Evolutionary conservation across 768 basidiomycete genomes (phyloP), one percentile per base, ranked within the genome.

Genomic region (Tephrocybe rancida): DNA sequence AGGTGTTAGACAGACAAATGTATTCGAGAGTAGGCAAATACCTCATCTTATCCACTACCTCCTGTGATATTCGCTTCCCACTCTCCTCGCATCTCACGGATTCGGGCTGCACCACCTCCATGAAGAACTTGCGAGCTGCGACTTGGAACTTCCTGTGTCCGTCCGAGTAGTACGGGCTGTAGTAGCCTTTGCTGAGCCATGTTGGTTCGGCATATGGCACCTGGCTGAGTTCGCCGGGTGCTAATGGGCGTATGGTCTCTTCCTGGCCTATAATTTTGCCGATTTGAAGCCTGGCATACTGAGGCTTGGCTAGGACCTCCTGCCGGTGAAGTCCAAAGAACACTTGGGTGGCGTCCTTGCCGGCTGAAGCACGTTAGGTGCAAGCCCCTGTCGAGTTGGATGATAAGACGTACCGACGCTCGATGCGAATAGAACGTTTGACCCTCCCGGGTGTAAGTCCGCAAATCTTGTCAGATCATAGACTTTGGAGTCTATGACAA

Each of bases 141-240:
- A 74, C 81, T 62, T 95, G 93, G 70, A 95, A 92, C 39, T 70
- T 75, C 38, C 84, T 71, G 62, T 95, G 93, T 19, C 80, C 79
- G 3, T 86, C 87, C 21, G 77, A 85, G 71, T 88, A 92, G 68
- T 93, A 96, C 0, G 92, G 88, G 54, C 78, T 86, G 56, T 79
- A 75, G 75, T 81, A 92, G 0, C 86, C 88, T 2, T 73, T 63
- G 32, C 72, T 74, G 34, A 94, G 80, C 90, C 91, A 95, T 0
- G 87, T 85, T 6, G 94, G 87, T 62, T 96, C 93, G 1, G 85
- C 91, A 61, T 94, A 95, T 0, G 93, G 93, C 0, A 95, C 84
- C 54, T 76, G 72, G 7, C 89, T 92, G 34, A 87, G 64, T n/a
- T 81, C 81, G 29, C 88, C 92, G 0, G 83, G 75, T 0, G 70